These are phyloP conservation scores for Colletotrichum godetiae DNA, from an alignment of 2,329 filamentous ascomycete species.

Conservation along the genomic window DNA sequence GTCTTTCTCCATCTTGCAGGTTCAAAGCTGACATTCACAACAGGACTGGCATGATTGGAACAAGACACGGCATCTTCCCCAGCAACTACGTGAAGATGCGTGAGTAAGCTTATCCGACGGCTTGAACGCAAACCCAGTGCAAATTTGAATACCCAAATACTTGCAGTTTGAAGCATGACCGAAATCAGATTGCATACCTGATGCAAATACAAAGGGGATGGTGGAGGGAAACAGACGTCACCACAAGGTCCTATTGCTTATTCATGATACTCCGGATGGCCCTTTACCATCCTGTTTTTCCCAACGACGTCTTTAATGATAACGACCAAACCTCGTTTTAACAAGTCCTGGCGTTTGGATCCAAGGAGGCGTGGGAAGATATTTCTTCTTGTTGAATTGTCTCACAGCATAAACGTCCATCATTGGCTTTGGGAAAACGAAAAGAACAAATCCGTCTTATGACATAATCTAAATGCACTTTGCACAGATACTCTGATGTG, in stretches of 20 bases:
- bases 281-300: slow-evolving; percentile 21
- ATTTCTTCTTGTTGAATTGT: not conserved
- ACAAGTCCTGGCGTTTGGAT: slow-evolving; percentile 25
- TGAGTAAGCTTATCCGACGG: slow-evolving; percentile 50
- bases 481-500: not conserved
- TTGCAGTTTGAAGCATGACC: not conserved
- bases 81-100: slow-evolving; percentile 80
- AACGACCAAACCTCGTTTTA: slow-evolving; percentile 1
- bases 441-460: not conserved
- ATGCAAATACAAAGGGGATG: not conserved
- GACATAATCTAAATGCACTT: not conserved
- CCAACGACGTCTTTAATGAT: slow-evolving; percentile 19
- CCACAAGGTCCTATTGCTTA: slow-evolving; percentile 5
- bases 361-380: not conserved
- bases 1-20: not conserved
- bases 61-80: slow-evolving; percentile 91
- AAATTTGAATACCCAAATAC: slow-evolving; percentile 18
- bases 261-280: slow-evolving; percentile 33
- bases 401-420: slow-evolving; percentile 23
- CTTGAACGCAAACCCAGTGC: slow-evolving; percentile 2
- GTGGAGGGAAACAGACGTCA: not conserved
- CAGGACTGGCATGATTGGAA: slow-evolving; percentile 89
- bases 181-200: not conserved
- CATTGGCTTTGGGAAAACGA: not conserved
- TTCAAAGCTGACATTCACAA: not conserved